Evolutionary conservation across 1,139 yeast species (phyloP).

Genomic region (Suhomyces anneliseae): DNA sequence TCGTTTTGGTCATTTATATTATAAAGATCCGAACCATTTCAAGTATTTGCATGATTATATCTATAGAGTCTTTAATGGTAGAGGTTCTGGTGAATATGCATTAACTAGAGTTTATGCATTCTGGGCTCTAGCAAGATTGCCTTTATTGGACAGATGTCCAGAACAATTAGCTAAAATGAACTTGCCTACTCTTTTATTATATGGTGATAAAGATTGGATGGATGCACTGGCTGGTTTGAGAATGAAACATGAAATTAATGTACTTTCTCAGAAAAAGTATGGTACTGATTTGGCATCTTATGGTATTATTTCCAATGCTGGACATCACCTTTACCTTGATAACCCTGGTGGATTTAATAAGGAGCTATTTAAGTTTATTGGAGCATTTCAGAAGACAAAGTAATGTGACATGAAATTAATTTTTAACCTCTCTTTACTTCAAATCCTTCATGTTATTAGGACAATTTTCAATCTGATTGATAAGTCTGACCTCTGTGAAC

Average conservation of each 20-base stretch:
- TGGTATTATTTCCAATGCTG: slow-evolving; percentile 19
- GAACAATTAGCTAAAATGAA: slow-evolving; percentile 34
- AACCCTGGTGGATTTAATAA: slow-evolving; percentile 37
- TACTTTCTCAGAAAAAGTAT: slow-evolving; percentile 22
- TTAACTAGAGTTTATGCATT: slow-evolving; percentile 41
- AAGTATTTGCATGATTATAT: slow-evolving; percentile 43
- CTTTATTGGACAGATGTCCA: slow-evolving; percentile 46
- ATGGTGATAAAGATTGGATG: slow-evolving; percentile 54
- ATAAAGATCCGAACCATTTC: slow-evolving; percentile 32
- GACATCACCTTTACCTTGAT: slow-evolving; percentile 80
- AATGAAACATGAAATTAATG: slow-evolving; percentile 40
- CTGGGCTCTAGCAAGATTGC: slow-evolving; percentile 45
- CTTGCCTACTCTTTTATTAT: slow-evolving; percentile 47
- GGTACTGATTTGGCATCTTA: slow-evolving; percentile 31
- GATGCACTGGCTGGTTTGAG: slow-evolving; percentile 45
- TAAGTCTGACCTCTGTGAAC: too few species aligned
- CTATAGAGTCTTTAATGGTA: slow-evolving; percentile 40
- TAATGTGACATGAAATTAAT: too few species aligned
- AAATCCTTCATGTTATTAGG: too few species aligned
- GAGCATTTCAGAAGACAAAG: not conserved
- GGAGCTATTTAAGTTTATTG: slow-evolving; percentile 12
- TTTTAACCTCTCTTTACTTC: too few species aligned
- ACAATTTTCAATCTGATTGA: too few species aligned
- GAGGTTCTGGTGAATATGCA: slow-evolving; percentile 50
- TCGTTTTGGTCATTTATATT: slow-evolving; percentile 38